Conservation (phyloP, 2,329 filamentous ascomycete genomes). For the Microcyclospora pomicola region DNA sequence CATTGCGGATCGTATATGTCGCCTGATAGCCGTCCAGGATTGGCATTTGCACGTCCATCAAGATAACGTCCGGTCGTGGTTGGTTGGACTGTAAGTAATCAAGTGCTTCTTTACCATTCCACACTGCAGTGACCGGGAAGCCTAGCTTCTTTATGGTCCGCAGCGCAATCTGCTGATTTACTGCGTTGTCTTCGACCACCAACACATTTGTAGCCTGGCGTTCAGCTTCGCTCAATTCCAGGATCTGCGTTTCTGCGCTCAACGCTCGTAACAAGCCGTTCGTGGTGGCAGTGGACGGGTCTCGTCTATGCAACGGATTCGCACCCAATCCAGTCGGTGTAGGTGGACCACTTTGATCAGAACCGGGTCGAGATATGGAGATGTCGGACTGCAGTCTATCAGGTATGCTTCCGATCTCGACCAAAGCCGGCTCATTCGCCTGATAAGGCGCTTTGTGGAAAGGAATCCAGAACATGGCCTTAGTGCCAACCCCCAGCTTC, state of each 20-base stretch:
- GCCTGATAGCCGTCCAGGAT: slow-evolving; percentile 55
- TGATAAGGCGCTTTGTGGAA: slow-evolving; percentile 56
- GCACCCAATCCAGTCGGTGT: slow-evolving; percentile 14
- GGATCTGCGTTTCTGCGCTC: slow-evolving; percentile 22
- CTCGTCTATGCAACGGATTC: slow-evolving; percentile 7
- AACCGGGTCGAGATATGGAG: slow-evolving; percentile 51
- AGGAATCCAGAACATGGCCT: slow-evolving; percentile 62
- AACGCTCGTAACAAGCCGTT: slow-evolving; percentile 2
- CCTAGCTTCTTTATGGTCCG: slow-evolving; percentile 62
- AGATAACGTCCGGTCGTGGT: slow-evolving; percentile 55
- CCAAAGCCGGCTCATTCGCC: slow-evolving; percentile 32
- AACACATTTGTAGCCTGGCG: slow-evolving; percentile 54
- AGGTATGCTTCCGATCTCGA: slow-evolving; percentile 50
- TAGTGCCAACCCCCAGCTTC: slow-evolving; percentile 52
- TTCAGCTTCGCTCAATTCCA: slow-evolving; percentile 43
- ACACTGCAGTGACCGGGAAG: slow-evolving; percentile 56
- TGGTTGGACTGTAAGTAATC: slow-evolving; percentile 47
- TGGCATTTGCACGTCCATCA: slow-evolving; percentile 36
- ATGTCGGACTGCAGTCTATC: slow-evolving; percentile 47
- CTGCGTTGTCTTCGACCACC: slow-evolving; percentile 65
- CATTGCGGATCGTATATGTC: slow-evolving; percentile 58
- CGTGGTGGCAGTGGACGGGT: slow-evolving; percentile 6
- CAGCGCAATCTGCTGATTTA: slow-evolving; percentile 61
- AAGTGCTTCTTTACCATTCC: slow-evolving; percentile 67
- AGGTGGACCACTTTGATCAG: slow-evolving; percentile 41